Evolutionary conservation across 139 green algal species (phyloP).

Genomic region (Chlorella ohadii): DNA sequence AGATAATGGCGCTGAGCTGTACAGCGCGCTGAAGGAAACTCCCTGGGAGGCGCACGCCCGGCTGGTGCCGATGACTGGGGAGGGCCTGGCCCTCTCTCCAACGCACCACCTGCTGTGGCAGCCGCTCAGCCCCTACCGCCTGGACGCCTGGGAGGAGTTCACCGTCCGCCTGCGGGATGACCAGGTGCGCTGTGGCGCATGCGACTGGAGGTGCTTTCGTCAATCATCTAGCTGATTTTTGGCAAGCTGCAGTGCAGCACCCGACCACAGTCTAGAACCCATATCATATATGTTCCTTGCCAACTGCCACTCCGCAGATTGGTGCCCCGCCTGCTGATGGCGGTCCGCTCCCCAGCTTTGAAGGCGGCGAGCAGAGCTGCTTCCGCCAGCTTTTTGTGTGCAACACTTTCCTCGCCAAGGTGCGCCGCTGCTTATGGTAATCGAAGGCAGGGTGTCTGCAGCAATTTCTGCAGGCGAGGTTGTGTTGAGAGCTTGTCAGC

Average conservation of each 20-base stretch:
- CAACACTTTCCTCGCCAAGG: not conserved
- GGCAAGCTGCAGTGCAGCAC: no score
- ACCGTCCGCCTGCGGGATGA: not conserved
- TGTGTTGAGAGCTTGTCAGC: no score
- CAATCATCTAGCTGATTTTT: no score
- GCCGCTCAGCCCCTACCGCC: not conserved
- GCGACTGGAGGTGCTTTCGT: not conserved
- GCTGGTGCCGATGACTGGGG: constrained; percentile 6
- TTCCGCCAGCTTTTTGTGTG: not conserved
- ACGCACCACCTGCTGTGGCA: not conserved
- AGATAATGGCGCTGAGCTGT: not conserved
- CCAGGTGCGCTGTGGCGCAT: not conserved
- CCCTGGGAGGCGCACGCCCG: not conserved
- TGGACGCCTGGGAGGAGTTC: not conserved
- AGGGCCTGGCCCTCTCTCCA: not conserved
- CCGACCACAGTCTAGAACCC: no score
- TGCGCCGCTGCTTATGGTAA: no score
- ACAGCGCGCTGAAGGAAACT: not conserved
- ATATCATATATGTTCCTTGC: no score
- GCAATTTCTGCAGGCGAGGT: no score
- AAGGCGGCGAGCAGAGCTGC: constrained; percentile 1
- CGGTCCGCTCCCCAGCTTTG: not conserved
- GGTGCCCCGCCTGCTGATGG: not conserved
- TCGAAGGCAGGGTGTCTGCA: no score
- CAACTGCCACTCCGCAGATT: not conserved